These are phyloP conservation scores for Helminthosporium solani DNA, from an alignment of 2,329 filamentous ascomycete genomes.

Conservation along the genomic window DNA sequence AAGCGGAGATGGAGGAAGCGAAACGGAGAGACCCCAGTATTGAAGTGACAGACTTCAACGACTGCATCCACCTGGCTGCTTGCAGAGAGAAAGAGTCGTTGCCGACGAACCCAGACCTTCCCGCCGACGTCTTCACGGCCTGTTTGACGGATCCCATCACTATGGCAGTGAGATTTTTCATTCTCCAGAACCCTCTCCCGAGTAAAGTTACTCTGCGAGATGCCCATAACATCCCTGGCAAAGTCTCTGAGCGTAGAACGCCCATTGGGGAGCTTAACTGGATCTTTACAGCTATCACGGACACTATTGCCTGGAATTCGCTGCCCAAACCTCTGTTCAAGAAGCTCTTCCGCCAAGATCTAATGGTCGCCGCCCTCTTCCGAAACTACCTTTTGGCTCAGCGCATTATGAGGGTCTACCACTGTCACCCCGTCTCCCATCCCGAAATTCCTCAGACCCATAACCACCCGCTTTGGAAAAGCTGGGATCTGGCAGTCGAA, in stretches of 20 bases:
- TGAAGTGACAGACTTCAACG: conserved; percentile 65
- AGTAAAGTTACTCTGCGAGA: conserved; percentile 72
- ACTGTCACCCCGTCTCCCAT: conserved; percentile 90
- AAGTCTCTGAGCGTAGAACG: conserved; percentile 87
- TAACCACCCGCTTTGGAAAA: conserved; percentile 92
- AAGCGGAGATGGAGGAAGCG: conserved; percentile 79
- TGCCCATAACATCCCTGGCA: conserved; percentile 84
- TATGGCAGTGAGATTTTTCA: conserved; percentile 95
- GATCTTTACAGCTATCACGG: conserved; percentile 99
- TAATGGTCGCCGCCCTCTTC: conserved; percentile 98
- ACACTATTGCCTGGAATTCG: conserved; percentile 98
- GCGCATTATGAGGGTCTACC: conserved; percentile 92
- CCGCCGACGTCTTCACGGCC: conserved; percentile 92
- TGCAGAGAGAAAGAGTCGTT: conserved; percentile 89
- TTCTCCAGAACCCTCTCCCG: conserved; percentile 80
- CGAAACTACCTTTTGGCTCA: conserved; percentile 94
- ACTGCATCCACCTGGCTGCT: conserved; percentile 89
- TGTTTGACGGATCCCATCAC: conserved; percentile 97
- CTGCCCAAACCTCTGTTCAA: conserved; percentile 88
- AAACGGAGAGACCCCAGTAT: conserved; percentile 72
- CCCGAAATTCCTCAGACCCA: conserved; percentile 92
- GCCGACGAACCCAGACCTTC: conserved; percentile 89
- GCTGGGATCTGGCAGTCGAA: conserved; percentile 96
- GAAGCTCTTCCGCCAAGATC: conserved; percentile 93
- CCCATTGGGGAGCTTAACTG: conserved; percentile 96